Conservation (phyloP, 441 rosid genomes). For the Kokia cookei region DNA sequence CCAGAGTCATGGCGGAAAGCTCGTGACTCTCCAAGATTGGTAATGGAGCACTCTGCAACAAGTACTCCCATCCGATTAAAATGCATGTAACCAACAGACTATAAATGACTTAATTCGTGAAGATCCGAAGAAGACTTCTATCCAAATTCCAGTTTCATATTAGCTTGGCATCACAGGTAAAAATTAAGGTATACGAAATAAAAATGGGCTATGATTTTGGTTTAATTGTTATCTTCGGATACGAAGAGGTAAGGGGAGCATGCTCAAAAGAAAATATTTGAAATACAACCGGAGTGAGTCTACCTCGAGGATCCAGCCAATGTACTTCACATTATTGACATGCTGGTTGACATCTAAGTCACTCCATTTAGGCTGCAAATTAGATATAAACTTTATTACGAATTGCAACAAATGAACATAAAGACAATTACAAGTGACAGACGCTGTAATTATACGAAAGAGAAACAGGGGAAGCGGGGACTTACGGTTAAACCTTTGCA, state of each 20-base stretch:
- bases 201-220: not conserved
- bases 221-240: not conserved
- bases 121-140: not conserved
- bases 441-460: not conserved
- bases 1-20: slow-evolving; percentile 73
- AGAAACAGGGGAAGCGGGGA: not conserved
- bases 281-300: not conserved
- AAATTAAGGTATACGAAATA: not conserved
- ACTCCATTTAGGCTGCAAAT: slow-evolving; percentile 90
- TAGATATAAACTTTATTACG: not conserved
- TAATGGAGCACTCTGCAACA: slow-evolving; percentile 81
- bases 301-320: slow-evolving; percentile 98
- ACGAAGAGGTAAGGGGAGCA: not conserved
- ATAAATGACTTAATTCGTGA: not conserved
- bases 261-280: not conserved
- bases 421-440: not conserved
- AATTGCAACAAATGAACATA: slow-evolving; percentile 1
- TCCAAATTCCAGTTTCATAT: not conserved
- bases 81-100: not conserved
- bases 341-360: slow-evolving; percentile 98
- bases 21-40: slow-evolving; percentile 75
- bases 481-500: slow-evolving; percentile 82
- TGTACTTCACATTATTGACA: slow-evolving; percentile 98
- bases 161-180: not conserved
- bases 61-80: not conserved